A percentile compares a stretch with the other conserved stretches of the same genome.
These are phyloP conservation scores for Endoconidiophora polonica DNA, from an alignment of 2,329 filamentous ascomycete species.

Conservation along the genomic window DNA sequence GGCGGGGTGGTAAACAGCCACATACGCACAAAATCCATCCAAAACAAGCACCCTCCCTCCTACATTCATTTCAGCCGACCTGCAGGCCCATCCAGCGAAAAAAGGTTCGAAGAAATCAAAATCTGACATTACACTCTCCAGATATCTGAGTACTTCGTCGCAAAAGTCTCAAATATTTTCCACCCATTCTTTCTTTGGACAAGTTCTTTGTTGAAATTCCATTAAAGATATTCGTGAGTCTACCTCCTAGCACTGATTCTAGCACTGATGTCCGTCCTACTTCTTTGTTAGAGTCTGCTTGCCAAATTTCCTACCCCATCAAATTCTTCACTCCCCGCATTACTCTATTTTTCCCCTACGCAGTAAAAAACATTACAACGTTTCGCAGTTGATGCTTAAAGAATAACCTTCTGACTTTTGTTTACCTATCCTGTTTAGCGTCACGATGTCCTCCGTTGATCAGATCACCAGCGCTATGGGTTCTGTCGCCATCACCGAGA, in stretches of 20 bases:
- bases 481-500: conserved; percentile 53
- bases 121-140: neutral
- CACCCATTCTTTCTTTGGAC: conserved; percentile 9
- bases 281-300: neutral
- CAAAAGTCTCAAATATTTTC: conserved; percentile 5
- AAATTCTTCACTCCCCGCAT: conserved; percentile 4
- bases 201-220: conserved; percentile 14
- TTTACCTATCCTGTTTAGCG: neutral
- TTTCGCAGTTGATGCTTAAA: neutral
- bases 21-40: too few species aligned
- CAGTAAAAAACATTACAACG: neutral
- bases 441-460: conserved; percentile 54
- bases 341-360: neutral
- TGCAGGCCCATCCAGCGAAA: too few species aligned
- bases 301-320: neutral
- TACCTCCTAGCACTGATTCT: neutral
- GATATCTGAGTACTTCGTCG: conserved; percentile 1
- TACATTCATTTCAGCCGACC: too few species aligned
- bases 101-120: too few species aligned
- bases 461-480: conserved; percentile 66
- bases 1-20: neutral
- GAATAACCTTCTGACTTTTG: neutral
- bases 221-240: conserved; percentile 9
- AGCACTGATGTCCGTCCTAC: neutral
- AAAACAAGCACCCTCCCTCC: too few species aligned